Evolutionary conservation across 2,329 filamentous ascomycete genomes (phyloP).

Genomic region (Epichloe elymi): DNA sequence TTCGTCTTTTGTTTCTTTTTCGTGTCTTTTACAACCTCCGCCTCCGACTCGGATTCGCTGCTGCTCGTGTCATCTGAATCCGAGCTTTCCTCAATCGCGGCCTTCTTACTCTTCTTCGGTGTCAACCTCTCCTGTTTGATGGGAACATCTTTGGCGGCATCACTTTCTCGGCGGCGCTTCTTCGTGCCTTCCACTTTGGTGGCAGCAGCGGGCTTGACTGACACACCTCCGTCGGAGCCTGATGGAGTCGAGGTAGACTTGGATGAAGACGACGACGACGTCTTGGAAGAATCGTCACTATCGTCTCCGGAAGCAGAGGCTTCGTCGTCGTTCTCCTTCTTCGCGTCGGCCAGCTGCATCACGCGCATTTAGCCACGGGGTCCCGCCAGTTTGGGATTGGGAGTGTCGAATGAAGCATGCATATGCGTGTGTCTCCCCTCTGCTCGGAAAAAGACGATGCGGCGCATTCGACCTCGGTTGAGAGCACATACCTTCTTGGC

Average conservation of each 20-base stretch:
- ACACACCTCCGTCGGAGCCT: slow-evolving; percentile 12
- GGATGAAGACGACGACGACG: slow-evolving; percentile 10
- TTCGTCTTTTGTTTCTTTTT: slow-evolving; percentile 12
- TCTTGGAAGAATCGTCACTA: slow-evolving; percentile 9
- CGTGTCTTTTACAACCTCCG: neutral
- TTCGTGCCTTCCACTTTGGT: slow-evolving; percentile 17
- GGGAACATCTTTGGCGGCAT: slow-evolving; percentile 14
- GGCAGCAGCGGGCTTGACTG: slow-evolving; percentile 9
- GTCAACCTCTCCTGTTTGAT: neutral
- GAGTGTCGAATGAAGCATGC: neutral
- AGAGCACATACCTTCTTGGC: slow-evolving; percentile 7
- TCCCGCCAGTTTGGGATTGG: neutral
- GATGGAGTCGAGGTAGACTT: slow-evolving; percentile 12
- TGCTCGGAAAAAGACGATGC: neutral
- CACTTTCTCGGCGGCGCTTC: slow-evolving; percentile 15
- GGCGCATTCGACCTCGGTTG: neutral
- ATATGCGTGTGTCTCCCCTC: neutral
- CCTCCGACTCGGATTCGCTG: neutral
- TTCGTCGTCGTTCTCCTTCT: slow-evolving; percentile 10
- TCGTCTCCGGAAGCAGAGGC: slow-evolving; percentile 8
- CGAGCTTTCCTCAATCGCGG: neutral
- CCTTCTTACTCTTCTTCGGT: slow-evolving; percentile 1
- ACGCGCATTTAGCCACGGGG: slow-evolving; percentile 1
- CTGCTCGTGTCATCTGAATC: neutral
- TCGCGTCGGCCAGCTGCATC: slow-evolving; percentile 10